Evolutionary conservation across 2,329 filamentous ascomycete species (phyloP), one percentile per base, ranked within the genome.

Genomic region (Blastomyces emzantsi): DNA sequence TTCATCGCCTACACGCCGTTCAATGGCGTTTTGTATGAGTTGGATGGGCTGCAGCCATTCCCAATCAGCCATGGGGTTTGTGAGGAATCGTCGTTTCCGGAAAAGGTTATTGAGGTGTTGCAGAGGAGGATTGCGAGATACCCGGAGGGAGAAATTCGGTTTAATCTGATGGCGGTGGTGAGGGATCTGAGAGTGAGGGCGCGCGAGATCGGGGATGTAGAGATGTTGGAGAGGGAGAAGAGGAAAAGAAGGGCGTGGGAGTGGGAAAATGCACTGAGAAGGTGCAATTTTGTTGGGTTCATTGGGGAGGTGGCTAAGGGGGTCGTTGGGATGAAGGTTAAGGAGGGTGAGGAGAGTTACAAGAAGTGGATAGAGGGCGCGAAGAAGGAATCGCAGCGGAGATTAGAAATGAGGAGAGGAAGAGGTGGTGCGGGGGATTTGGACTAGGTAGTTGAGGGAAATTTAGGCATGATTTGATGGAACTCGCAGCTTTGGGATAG

Each of bases 281-380:
- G 90, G 70, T 93, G 96, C 76, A 99, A 99, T 77, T 99, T 99
- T 79, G 90, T 99, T 0, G 93, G 92, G 0, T 97, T 99, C 71
- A 89, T 93, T 2, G 92, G 90, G 15, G 92, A 97, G 79, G 81
- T 97, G 65, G 79, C 96, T 70, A 95, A 94, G 80, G 89, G 87
- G 0, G 93, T 97, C 3, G 89, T 91, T n/a, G 82, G 78, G 67
- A 75, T 79, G 66, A 96, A 95, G 81, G 73, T 95, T 51, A 80
- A 65, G 65, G 82, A 88, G 67, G 88, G 85, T 0, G 79, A 83
- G 2, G 83, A 80, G 15, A 86, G 81, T 15, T 94, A 93, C 74
- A 82, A 87, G 74, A 89, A 91, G 75, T 90, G 90, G 77, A 90
- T 97, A 66, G 89, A 92, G 70, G 90, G 92, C 70, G 79, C 78